Conservation (phyloP, 352 stramenopile species). For the Phytopythium helicoides region DNA sequence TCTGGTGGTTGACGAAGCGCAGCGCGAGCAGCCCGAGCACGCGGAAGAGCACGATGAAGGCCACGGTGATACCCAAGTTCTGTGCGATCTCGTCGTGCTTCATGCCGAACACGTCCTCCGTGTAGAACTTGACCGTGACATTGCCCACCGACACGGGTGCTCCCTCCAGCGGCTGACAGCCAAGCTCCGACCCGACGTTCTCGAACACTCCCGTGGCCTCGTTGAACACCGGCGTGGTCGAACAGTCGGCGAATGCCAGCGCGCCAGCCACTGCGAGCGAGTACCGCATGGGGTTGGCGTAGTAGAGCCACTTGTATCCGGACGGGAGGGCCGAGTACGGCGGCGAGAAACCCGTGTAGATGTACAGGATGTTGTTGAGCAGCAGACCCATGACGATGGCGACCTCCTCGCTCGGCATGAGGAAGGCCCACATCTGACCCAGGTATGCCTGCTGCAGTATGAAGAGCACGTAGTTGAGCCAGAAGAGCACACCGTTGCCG, state of each 20-base stretch:
- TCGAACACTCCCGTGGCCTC: slow-evolving; percentile 2
- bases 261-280: slow-evolving; percentile 10
- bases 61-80: slow-evolving; percentile 21
- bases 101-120: slow-evolving; percentile 20
- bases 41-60: slow-evolving; percentile 28
- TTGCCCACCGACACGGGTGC: slow-evolving; percentile 19
- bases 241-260: slow-evolving; percentile 5
- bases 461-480: slow-evolving; percentile 13
- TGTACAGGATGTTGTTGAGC: slow-evolving; percentile 19
- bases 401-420: slow-evolving; percentile 16
- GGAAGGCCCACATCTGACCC: slow-evolving; percentile 14
- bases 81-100: slow-evolving; percentile 13
- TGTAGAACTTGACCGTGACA: slow-evolving; percentile 25
- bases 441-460: slow-evolving; percentile 20
- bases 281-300: slow-evolving; percentile 15
- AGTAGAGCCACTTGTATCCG: slow-evolving; percentile 17
- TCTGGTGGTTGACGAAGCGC: slow-evolving; percentile 27
- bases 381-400: slow-evolving; percentile 15
- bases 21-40: slow-evolving; percentile 25
- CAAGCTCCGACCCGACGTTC: slow-evolving; percentile 19
- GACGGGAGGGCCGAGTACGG: slow-evolving; percentile 14
- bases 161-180: slow-evolving; percentile 18
- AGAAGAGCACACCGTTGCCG: slow-evolving; percentile 6
- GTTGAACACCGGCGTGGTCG: slow-evolving; percentile 7
- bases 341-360: slow-evolving; percentile 23